phyloP scores from a whole-genome alignment of 2,329 filamentous ascomycete species.

The Pseudogymnoascus sp. region DNA sequence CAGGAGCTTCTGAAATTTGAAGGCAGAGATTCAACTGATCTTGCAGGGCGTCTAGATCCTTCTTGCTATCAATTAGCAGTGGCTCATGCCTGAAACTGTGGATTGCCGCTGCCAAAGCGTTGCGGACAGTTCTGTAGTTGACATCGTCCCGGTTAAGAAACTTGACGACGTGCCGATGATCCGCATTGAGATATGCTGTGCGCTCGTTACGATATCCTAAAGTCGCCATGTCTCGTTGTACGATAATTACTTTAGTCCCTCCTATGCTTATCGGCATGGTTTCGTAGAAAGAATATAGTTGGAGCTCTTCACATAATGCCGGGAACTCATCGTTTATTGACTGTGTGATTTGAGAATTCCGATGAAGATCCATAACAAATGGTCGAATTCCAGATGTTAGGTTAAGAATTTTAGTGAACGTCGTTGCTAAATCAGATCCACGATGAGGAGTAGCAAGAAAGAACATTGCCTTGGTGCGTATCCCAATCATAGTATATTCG shows the following conservation, averaged over 20 bases:
- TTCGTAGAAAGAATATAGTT: background rate
- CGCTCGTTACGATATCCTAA: background rate
- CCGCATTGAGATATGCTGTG: slow-evolving; percentile 30
- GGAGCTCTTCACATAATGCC: background rate
- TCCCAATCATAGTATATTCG: slow-evolving; percentile 14
- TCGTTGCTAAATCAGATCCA: slow-evolving; percentile 17
- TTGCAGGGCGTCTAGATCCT: background rate
- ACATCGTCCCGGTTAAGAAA: slow-evolving; percentile 28
- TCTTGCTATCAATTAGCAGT: background rate
- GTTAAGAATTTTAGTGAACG: background rate
- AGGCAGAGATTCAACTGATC: slow-evolving; percentile 29
- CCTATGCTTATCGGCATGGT: slow-evolving; percentile 25
- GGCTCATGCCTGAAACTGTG: slow-evolving; percentile 16
- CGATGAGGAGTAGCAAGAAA: slow-evolving; percentile 33
- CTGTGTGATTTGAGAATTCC: background rate
- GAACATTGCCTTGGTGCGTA: slow-evolving; percentile 26
- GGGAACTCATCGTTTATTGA: background rate
- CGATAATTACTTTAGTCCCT: slow-evolving; percentile 29
- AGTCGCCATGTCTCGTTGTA: slow-evolving; percentile 40
- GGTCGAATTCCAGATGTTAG: background rate
- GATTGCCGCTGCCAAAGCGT: slow-evolving; percentile 22
- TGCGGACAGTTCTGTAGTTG: slow-evolving; percentile 19
- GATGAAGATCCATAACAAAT: background rate
- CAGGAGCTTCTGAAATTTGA: slow-evolving; percentile 20
- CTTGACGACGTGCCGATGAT: slow-evolving; percentile 29